phyloP scores from a whole-genome alignment of 495 filamentous ascomycete genomes.

The Penicillium parvum region DNA sequence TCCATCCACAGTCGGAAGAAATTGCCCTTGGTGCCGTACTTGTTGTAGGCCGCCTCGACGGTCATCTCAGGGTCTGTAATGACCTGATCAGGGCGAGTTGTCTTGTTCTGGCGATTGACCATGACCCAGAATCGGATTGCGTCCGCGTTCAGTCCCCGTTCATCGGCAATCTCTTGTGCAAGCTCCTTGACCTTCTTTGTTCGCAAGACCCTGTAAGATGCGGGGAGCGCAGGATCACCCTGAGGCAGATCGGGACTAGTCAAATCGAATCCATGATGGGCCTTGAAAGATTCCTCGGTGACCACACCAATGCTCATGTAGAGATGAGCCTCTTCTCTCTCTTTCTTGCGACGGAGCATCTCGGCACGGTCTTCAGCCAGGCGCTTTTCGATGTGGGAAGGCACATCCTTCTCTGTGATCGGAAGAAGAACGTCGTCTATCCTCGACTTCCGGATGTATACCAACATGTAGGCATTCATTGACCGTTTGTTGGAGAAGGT shows the following conservation, averaged over 20 bases:
- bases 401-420: slow-evolving; percentile 70
- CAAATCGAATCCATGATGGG: slow-evolving; percentile 82
- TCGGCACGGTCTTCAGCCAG: slow-evolving; percentile 77
- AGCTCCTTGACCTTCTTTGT: slow-evolving; percentile 72
- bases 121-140: slow-evolving; percentile 86
- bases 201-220: slow-evolving; percentile 63
- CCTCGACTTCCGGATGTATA: slow-evolving; percentile 86
- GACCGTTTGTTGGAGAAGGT: slow-evolving; percentile 64
- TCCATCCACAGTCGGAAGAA: slow-evolving; percentile 86
- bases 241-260: slow-evolving; percentile 66
- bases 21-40: slow-evolving; percentile 62
- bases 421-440: slow-evolving; percentile 74
- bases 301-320: slow-evolving; percentile 81
- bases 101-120: slow-evolving; percentile 99
- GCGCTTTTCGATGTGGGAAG: slow-evolving; percentile 71
- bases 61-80: slow-evolving; percentile 72
- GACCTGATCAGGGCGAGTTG: slow-evolving; percentile 81
- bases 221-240: slow-evolving; percentile 53
- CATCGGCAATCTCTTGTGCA: slow-evolving; percentile 60
- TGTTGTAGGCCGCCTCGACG: slow-evolving; percentile 73
- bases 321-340: slow-evolving; percentile 88
- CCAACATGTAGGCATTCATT: slow-evolving; percentile 94
- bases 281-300: slow-evolving; percentile 70
- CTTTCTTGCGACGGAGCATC: slow-evolving; percentile 69
- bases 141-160: slow-evolving; percentile 54